phyloP scores from a whole-genome alignment of 768 basidiomycete species.

The Stropharia rugosoannulata region DNA sequence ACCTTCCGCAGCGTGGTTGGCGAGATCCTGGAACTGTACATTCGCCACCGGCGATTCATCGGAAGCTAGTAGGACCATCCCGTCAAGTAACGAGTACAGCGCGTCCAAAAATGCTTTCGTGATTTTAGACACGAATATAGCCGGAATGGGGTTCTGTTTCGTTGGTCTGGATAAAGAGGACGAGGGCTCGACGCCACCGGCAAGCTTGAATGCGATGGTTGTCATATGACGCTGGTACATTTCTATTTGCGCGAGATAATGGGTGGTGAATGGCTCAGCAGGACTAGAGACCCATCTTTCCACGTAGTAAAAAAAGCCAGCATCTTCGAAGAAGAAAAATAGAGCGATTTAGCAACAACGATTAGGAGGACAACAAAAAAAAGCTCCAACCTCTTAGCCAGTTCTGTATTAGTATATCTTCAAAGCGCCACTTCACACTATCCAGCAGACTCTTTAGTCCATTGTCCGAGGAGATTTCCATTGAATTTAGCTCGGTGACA shows the following conservation, averaged over 20 bases:
- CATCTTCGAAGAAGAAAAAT: conserved; percentile 49
- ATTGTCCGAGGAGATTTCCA: conserved; percentile 82
- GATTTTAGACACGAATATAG: conserved; percentile 70
- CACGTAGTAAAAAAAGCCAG: conserved; percentile 76
- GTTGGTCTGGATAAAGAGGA: conserved; percentile 48
- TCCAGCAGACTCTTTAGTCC: conserved; percentile 76
- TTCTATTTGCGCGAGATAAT: conserved; percentile 76
- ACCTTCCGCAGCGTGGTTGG: conserved; percentile 28
- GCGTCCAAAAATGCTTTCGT: conserved; percentile 84
- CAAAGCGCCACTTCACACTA: conserved; percentile 85
- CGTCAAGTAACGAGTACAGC: conserved; percentile 84
- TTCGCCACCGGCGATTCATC: conserved; percentile 57
- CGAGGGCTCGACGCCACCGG: conserved; percentile 68
- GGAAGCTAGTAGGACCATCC: conserved; percentile 76
- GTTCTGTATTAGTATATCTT: conserved; percentile 69
- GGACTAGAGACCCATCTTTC: conserved; percentile 82
- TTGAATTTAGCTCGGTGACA: conserved; percentile 71
- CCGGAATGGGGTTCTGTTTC: conserved; percentile 62
- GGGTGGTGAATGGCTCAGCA: conserved; percentile 62
- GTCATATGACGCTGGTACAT: conserved; percentile 79
- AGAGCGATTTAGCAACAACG: neutral
- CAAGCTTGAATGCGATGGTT: conserved; percentile 75
- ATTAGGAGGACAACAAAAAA: neutral
- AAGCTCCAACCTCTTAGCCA: conserved; percentile 85
- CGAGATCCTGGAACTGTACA: conserved; percentile 32